Evolutionary conservation across 805 yeast species (phyloP), one percentile per base, ranked within the genome.

Genomic region (Yarrowia bubula): DNA sequence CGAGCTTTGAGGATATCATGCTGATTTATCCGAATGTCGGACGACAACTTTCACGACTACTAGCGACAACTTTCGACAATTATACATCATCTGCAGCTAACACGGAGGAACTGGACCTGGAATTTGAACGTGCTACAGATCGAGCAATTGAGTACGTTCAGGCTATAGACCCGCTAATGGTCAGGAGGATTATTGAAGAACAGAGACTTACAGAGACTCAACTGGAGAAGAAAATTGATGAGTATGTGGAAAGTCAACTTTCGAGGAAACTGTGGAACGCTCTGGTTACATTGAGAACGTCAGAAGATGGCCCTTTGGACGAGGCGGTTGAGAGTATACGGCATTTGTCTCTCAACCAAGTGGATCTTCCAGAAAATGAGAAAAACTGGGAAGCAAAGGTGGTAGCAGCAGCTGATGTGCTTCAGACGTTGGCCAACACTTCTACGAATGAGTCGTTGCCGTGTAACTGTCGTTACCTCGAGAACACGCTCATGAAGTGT

Each of bases 231-330:
- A 66, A 77, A 85, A 50, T 91, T 1, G 87, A 86, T 70, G 85
- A 84, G 64, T 90, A 90, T 69, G 86, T 90, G 14, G 97, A 92
- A 70, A 70, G 80, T 67, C 85, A 86, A 65, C 73, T 90, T 37
- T 88, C 85, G 70, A 88, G 84, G 68, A 83, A 82, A 67, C 72
- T 91, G 7, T 89, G 96, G 95, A 68, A 77, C 1, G 76, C 78
- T 39, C 70, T 84, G 13, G 71, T 73, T 13, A 69, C 68, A 7
- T 51, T 79, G 37, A 66, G 75, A 65, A 68, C 61, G 62, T 68
- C 35, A 68, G 71, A 61, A 46, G 75, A 65, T 69, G 74, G 50
- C 32, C 68, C 18, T 63, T 67, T 55, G 61, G 68, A 42, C 66
- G 68, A 65, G 68, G 72, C 68, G 66, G 70, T 60, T 61, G 73